These are phyloP conservation scores for Mariannaea elegans DNA, from an alignment of 2,329 filamentous ascomycete species.

Conservation along the genomic window DNA sequence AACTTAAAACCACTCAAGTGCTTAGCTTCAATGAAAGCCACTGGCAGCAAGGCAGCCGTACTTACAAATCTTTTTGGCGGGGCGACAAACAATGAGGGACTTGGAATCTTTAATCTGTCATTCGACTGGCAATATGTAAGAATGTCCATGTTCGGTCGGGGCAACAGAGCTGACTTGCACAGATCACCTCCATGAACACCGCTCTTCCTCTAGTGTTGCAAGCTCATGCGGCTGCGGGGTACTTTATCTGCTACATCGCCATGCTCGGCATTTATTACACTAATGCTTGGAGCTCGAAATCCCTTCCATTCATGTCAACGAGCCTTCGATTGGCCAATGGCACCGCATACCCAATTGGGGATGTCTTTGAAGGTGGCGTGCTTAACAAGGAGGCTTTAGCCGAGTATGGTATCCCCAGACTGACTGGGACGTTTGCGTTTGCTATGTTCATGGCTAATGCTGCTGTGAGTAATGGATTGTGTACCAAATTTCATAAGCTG, in stretches of 20 bases:
- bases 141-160: not conserved
- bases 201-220: slow-evolving; percentile 63
- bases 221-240: slow-evolving; percentile 55
- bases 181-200: slow-evolving; percentile 64
- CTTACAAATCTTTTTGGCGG: slow-evolving; percentile 62
- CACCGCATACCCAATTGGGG: slow-evolving; percentile 48
- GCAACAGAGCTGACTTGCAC: slow-evolving; percentile 5
- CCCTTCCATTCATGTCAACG: slow-evolving; percentile 65
- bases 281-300: slow-evolving; percentile 56
- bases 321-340: slow-evolving; percentile 52
- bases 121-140: slow-evolving; percentile 67
- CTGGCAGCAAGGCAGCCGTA: slow-evolving; percentile 51
- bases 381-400: slow-evolving; percentile 53
- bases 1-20: slow-evolving; percentile 41
- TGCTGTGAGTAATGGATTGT: slow-evolving; percentile 51
- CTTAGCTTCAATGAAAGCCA: slow-evolving; percentile 60
- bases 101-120: slow-evolving; percentile 58
- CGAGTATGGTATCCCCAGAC: slow-evolving; percentile 54
- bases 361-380: slow-evolving; percentile 52
- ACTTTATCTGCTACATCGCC: slow-evolving; percentile 56
- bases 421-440: slow-evolving; percentile 61
- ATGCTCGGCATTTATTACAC: slow-evolving; percentile 63
- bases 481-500: not conserved
- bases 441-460: slow-evolving; percentile 66
- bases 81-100: slow-evolving; percentile 59